Evolutionary conservation across 305 asterid species (phyloP).

Genomic region (Rubia tinctorum): DNA sequence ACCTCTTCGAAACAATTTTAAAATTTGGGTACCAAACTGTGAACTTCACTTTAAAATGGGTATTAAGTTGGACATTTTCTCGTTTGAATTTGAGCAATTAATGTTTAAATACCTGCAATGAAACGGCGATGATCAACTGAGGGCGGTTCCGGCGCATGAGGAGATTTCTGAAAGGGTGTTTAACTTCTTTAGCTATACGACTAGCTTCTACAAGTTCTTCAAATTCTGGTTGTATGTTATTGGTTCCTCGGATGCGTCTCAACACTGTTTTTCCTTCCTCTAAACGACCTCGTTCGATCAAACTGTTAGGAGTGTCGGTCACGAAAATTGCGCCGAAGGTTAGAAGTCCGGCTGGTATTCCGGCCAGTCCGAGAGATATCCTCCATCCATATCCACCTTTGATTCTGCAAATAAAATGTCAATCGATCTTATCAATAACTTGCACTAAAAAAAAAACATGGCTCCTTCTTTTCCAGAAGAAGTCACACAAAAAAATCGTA

Average conservation of each 20-base stretch:
- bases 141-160: conserved; percentile 76
- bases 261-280: conserved; percentile 80
- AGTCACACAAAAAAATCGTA: neutral
- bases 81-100: neutral
- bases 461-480: no score
- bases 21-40: no score
- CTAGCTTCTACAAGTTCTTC: conserved; percentile 76
- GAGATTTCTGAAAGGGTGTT: conserved; percentile 83
- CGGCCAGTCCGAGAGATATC: conserved; percentile 75
- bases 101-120: conserved; percentile 46
- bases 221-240: conserved; percentile 74
- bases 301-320: conserved; percentile 80
- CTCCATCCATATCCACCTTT: conserved; percentile 89
- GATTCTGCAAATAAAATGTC: conserved; percentile 30
- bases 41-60: no score
- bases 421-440: neutral
- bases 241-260: conserved; percentile 53
- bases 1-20: no score
- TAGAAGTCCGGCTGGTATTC: conserved; percentile 68
- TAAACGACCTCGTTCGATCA: conserved; percentile 67
- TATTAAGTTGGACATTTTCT: no score
- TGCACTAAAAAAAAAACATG: no score
- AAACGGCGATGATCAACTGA: conserved; percentile 60
- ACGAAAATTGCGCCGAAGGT: conserved; percentile 69
- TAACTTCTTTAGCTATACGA: conserved; percentile 70